These are phyloP conservation scores for Chrysanthemum lavandulifolium DNA, from an alignment of 129 eudicot genomes.

Conservation along the genomic window DNA sequence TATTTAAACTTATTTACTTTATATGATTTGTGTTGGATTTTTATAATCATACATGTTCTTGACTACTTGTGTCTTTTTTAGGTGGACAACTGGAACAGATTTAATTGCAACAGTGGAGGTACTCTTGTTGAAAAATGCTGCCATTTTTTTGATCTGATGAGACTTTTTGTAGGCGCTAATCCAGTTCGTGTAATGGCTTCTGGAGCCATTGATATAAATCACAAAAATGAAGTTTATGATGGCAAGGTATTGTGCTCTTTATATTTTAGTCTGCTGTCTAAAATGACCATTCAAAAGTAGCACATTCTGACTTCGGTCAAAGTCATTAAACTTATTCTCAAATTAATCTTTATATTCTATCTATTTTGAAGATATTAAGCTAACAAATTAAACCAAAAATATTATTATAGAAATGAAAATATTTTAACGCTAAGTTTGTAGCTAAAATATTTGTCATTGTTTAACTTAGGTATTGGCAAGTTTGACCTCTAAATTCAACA, in stretches of 20 bases:
- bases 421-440: not conserved
- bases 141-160: constrained; percentile 98
- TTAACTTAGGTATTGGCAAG: not conserved
- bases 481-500: constrained; percentile 20
- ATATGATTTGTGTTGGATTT: not conserved
- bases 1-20: not conserved
- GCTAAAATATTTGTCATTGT: not conserved
- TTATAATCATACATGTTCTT: constrained; percentile 8
- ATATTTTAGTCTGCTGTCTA: not conserved
- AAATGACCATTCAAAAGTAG: not conserved
- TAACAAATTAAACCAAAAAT: not conserved
- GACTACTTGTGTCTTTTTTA: constrained; percentile 15
- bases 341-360: not conserved
- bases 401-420: not conserved
- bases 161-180: constrained; percentile 81
- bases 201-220: constrained; percentile 90
- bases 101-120: constrained; percentile 91
- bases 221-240: constrained; percentile 89
- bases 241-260: constrained; percentile 62
- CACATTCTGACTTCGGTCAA: constrained; percentile 26
- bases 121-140: constrained; percentile 99
- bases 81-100: constrained; percentile 96
- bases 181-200: constrained; percentile 98
- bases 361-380: not conserved
- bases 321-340: not conserved